Conservation (phyloP, 202 grass and related monocot genomes). For the Setaria italica region DNA sequence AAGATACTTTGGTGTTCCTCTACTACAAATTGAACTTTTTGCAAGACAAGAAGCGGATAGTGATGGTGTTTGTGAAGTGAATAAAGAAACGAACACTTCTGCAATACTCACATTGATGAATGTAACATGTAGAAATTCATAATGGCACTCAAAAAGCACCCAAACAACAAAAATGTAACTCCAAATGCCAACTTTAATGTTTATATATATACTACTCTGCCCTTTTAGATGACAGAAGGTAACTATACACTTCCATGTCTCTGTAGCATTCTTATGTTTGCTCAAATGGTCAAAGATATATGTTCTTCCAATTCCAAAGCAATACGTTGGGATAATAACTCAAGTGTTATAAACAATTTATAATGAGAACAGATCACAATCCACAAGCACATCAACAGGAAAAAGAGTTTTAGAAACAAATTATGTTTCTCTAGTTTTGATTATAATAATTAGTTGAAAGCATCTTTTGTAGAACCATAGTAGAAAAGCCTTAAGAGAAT, state of each 20-base stretch:
- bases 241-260: background rate
- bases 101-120: background rate
- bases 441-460: background rate
- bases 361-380: background rate
- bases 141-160: background rate
- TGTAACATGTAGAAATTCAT: background rate
- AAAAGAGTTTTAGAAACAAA: background rate
- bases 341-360: slow-evolving; percentile 3
- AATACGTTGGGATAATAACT: background rate
- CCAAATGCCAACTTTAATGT: background rate
- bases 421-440: background rate
- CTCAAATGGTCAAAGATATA: slow-evolving; percentile 5
- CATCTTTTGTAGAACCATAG: background rate
- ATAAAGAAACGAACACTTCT: slow-evolving; percentile 35
- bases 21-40: slow-evolving; percentile 34
- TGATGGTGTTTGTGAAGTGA: slow-evolving; percentile 2
- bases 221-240: too few relatives aligned
- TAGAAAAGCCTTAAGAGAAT: background rate
- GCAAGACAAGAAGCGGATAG: background rate
- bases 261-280: slow-evolving; percentile 13
- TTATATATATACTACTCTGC: background rate
- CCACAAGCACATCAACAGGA: background rate
- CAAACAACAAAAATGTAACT: slow-evolving; percentile 13
- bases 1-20: slow-evolving; percentile 6
- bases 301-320: slow-evolving; percentile 9